Evolutionary conservation across 2,329 filamentous ascomycete species (phyloP), one percentile per base, ranked within the genome.

Genomic region (Colletotrichum viniferum): DNA sequence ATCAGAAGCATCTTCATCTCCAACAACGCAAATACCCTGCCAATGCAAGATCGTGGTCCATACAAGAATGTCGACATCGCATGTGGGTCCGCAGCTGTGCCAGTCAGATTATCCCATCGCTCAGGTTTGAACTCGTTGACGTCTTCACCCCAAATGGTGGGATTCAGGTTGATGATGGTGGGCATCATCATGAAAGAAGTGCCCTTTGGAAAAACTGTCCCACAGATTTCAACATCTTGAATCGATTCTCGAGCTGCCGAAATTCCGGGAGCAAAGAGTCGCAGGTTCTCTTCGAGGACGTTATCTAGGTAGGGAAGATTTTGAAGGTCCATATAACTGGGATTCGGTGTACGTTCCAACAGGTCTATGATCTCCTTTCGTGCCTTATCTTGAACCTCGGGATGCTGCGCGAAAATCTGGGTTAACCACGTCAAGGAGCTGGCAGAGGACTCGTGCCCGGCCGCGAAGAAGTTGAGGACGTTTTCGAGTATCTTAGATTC

Each of bases 371-470:
- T 79, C 64, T 89, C 87, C 4, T 81, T 68, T 3, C 87, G 81
- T 1, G 88, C 80, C 3, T 82, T 81, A 7, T 81, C 72, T 67
- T 88, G 86, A 6, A 87, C 77, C 2, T 81, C 78, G 0, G 83
- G 84, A 28, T 85, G 77, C 48, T 81, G 79, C 7, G 82, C 79
- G 10, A 88, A 77, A 69, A 84, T 79, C 34, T 87, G 86, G 3
- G 84, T 80, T 0, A 83, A 82, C 86, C 86, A 88, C 1, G 83
- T 84, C 63, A 87, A 81, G 0, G 84, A 79, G 0, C 82, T 81
- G 3, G 86, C 85, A 2, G 85, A 87, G 0, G 86, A 87, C 72
- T 88, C 86, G 62, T 88, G 86, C 0, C 86, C 86, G 16, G 87
- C 84, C 2, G 85, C 82, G 38, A 87, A 79, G 76, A 87, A 85